Evolutionary conservation across 176 grass and related monocot genomes (phyloP).

Genomic region (Oryza longistaminata): DNA sequence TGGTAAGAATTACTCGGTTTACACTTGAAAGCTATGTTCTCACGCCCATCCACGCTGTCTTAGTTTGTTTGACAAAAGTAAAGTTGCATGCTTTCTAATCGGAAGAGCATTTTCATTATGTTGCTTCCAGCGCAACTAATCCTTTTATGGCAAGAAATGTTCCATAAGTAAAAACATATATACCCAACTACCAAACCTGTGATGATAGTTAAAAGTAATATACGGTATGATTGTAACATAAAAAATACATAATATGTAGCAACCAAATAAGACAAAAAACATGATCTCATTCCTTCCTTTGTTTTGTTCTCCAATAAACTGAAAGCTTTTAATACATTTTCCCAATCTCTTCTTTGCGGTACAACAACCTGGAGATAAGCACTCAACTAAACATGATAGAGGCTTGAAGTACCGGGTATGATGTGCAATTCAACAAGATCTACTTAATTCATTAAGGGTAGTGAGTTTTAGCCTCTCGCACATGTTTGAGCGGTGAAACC

Average conservation of each 20-base stretch:
- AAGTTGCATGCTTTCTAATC: too few relatives aligned
- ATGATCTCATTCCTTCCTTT: slow-evolving; percentile 60
- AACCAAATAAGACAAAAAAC: slow-evolving; percentile 21
- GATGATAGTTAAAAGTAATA: neutral
- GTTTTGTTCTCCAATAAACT: slow-evolving; percentile 54
- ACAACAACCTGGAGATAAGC: slow-evolving; percentile 36
- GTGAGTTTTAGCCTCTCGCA: neutral
- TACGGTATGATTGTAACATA: neutral
- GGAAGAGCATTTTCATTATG: too few relatives aligned
- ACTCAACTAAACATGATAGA: slow-evolving; percentile 44
- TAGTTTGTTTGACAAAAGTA: too few relatives aligned
- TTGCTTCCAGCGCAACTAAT: too few relatives aligned
- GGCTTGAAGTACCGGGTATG: slow-evolving; percentile 56
- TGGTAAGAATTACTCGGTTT: too few relatives aligned
- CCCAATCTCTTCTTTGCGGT: slow-evolving; percentile 50
- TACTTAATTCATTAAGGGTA: neutral
- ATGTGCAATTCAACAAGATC: slow-evolving; percentile 57
- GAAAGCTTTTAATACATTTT: slow-evolving; percentile 41
- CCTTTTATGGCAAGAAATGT: too few relatives aligned
- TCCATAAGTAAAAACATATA: too few relatives aligned
- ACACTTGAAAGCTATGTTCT: too few relatives aligned
- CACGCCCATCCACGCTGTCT: too few relatives aligned
- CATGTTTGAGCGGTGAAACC: neutral
- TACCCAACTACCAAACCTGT: neutral
- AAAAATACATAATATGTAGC: neutral